phyloP scores from a whole-genome alignment of 306 rosid species.

The Psophocarpus tetragonolobus region DNA sequence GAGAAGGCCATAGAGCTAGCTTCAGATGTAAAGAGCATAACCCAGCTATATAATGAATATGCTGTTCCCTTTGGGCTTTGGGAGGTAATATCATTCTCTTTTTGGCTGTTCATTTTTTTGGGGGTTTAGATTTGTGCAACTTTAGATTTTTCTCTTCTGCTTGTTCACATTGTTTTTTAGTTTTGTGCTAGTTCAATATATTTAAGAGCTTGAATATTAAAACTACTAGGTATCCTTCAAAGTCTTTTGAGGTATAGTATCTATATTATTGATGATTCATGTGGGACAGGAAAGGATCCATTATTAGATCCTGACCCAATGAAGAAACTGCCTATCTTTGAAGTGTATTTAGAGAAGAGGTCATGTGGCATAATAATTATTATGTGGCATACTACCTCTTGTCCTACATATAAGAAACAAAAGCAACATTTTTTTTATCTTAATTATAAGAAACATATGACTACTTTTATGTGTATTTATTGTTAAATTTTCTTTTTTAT shows the following conservation, averaged over 20 bases:
- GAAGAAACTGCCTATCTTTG: neutral
- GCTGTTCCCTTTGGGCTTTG: conserved; percentile 95
- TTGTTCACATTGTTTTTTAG: conserved; percentile 21
- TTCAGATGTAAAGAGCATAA: conserved; percentile 77
- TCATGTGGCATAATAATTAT: neutral
- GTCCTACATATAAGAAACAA: too few species aligned
- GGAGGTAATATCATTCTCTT: conserved; percentile 70
- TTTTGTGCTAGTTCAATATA: neutral
- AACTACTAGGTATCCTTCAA: neutral
- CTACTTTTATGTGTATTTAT: too few species aligned
- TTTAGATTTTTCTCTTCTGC: conserved; percentile 9
- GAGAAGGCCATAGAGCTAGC: conserved; percentile 83
- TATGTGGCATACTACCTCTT: too few species aligned
- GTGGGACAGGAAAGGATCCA: neutral
- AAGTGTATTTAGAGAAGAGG: neutral
- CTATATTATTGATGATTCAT: neutral
- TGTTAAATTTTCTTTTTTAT: too few species aligned
- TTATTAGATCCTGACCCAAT: neutral
- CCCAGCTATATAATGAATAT: conserved; percentile 93
- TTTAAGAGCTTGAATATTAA: neutral
- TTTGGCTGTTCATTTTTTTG: neutral
- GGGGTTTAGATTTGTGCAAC: neutral
- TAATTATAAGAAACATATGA: too few species aligned
- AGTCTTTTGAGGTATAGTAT: conserved; percentile 6
- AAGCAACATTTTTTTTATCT: too few species aligned